phyloP scores from a whole-genome alignment of 73 alveolate genomes.

The Breviolum minutum region DNA sequence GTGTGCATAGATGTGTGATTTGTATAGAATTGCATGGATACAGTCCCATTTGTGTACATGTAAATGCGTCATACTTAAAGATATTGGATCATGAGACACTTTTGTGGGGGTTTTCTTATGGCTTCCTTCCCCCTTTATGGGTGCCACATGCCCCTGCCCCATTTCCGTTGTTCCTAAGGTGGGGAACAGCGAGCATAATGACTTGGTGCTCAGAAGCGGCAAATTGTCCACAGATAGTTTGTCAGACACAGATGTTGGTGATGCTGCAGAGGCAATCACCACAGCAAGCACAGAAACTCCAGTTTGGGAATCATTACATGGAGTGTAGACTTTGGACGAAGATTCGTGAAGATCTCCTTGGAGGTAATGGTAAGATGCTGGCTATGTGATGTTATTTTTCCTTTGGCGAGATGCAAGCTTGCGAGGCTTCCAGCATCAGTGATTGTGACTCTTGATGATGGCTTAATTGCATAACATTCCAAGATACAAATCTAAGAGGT shows the following conservation, averaged over 20 bases:
- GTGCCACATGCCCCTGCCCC: not conserved
- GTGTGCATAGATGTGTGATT: too few relatives aligned
- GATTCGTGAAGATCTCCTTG: slow-evolving; percentile 21
- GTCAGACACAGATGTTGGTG: slow-evolving; percentile 50
- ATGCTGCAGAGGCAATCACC: slow-evolving; percentile 34
- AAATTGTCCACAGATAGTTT: slow-evolving; percentile 37
- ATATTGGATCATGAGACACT: too few relatives aligned
- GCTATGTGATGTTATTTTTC: not conserved
- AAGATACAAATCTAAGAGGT: too few relatives aligned
- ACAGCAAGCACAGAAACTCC: slow-evolving; percentile 23
- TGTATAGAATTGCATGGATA: too few relatives aligned
- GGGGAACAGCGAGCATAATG: slow-evolving; percentile 17
- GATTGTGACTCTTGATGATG: not conserved
- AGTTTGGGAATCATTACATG: slow-evolving; percentile 34
- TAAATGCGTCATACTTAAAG: too few relatives aligned
- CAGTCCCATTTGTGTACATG: too few relatives aligned
- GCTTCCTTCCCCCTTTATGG: too few relatives aligned
- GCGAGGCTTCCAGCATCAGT: not conserved
- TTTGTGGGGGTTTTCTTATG: too few relatives aligned
- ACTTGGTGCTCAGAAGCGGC: slow-evolving; percentile 19
- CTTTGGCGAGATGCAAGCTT: slow-evolving; percentile 21
- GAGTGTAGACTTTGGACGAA: not conserved
- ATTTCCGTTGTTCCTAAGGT: not conserved
- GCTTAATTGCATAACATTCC: too few relatives aligned
- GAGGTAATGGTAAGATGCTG: not conserved